phyloP scores from a whole-genome alignment of 352 stramenopile species.

The Phytophthora rubi region DNA sequence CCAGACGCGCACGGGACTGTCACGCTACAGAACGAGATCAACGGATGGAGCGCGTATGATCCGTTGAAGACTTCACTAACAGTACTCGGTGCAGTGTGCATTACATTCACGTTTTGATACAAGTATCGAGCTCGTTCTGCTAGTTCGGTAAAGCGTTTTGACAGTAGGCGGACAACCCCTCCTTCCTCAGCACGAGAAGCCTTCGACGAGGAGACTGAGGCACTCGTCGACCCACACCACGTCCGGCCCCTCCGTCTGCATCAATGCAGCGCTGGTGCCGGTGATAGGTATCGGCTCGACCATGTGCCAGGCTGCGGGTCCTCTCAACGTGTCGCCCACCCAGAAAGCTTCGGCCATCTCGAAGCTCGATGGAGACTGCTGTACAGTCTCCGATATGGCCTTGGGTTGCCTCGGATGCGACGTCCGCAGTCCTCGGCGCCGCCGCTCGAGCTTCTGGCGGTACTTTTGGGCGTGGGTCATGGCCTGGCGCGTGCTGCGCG shows the following conservation, averaged over 20 bases:
- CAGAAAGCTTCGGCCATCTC: slow-evolving; percentile 5
- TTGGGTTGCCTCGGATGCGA: slow-evolving; percentile 9
- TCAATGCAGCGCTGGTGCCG: background rate
- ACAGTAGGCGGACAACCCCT: background rate
- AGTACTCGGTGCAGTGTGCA: background rate
- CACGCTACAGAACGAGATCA: background rate
- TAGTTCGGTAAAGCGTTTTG: background rate
- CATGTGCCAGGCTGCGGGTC: background rate
- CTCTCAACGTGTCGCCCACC: background rate
- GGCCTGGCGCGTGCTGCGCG: slow-evolving; percentile 51
- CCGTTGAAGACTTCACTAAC: background rate
- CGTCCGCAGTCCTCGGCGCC: slow-evolving; percentile 32
- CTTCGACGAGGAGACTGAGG: slow-evolving; percentile 41
- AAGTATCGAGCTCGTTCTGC: background rate
- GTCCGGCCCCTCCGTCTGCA: background rate
- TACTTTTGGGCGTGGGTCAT: slow-evolving; percentile 59
- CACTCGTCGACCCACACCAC: slow-evolving; percentile 33
- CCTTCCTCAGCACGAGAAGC: slow-evolving; percentile 24
- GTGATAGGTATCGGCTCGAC: slow-evolving; percentile 8
- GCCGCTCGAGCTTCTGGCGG: slow-evolving; percentile 52
- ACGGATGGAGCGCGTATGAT: slow-evolving; percentile 26
- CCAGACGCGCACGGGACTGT: background rate
- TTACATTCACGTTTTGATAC: background rate
- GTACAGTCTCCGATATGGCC: background rate
- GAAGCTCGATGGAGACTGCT: slow-evolving; percentile 8